Conservation (phyloP, 768 basidiomycete genomes). For the Russula compacta region DNA sequence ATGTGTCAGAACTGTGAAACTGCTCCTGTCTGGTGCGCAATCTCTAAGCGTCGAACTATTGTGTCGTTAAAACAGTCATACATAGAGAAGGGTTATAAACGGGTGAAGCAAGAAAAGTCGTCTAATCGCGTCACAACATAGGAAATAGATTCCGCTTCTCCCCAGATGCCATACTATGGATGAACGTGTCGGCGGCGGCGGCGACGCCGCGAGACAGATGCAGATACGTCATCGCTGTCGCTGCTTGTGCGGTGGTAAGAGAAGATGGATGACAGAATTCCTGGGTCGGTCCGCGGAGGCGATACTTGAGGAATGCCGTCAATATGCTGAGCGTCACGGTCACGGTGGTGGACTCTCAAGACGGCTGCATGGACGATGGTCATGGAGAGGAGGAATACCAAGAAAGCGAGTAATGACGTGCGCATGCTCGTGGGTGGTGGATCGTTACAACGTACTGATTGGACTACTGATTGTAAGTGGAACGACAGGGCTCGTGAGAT, state of each 20-base stretch:
- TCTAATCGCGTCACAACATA: background rate
- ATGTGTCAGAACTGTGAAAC: background rate
- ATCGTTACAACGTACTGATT: background rate
- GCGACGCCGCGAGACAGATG: background rate
- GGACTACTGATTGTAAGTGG: background rate
- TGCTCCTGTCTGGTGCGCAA: background rate
- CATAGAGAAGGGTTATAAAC: background rate
- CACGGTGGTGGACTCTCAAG: background rate
- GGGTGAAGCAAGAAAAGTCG: background rate
- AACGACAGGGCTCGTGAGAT: background rate
- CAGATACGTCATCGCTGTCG: background rate
- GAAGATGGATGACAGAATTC: background rate
- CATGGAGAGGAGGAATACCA: background rate
- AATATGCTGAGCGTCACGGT: background rate
- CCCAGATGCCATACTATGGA: background rate
- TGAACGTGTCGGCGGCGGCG: slow-evolving; percentile 6
- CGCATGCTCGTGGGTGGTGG: background rate
- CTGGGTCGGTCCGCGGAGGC: background rate
- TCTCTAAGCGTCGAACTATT: background rate
- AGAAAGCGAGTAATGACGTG: background rate
- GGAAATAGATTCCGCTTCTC: background rate
- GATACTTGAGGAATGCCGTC: background rate
- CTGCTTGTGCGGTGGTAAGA: background rate
- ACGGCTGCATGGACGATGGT: background rate
- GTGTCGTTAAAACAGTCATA: background rate